phyloP scores from a whole-genome alignment of 345 rosid species.

The Chamaenerion angustifolium region DNA sequence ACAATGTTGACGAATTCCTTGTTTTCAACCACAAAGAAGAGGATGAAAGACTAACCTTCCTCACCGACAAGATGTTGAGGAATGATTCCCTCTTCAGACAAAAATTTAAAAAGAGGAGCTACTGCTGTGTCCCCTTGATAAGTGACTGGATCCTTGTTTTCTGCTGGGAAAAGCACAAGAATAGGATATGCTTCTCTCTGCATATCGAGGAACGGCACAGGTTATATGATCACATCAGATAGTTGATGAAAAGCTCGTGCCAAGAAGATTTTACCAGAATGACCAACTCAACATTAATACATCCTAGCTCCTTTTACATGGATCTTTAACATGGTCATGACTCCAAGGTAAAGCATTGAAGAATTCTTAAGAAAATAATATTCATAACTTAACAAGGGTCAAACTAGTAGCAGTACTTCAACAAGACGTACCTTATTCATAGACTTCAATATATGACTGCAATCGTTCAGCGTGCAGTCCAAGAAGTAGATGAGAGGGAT shows the following conservation, averaged over 20 bases:
- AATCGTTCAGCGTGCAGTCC: slow-evolving; percentile 90
- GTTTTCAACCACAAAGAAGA: too few relatives aligned
- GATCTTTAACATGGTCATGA: too few relatives aligned
- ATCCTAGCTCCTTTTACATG: too few relatives aligned
- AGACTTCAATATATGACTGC: slow-evolving; percentile 59
- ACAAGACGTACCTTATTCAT: slow-evolving; percentile 38
- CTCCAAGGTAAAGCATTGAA: too few relatives aligned
- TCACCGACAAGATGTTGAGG: slow-evolving; percentile 35
- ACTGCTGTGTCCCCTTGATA: slow-evolving; percentile 65
- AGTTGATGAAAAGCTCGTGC: neutral
- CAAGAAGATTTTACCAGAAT: too few relatives aligned
- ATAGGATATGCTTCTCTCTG: slow-evolving; percentile 86
- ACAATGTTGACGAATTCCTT: too few relatives aligned
- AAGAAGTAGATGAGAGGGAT: slow-evolving; percentile 59
- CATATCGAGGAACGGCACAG: slow-evolving; percentile 7
- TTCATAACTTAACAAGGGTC: neutral
- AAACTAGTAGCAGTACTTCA: slow-evolving; percentile 5
- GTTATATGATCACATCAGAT: neutral
- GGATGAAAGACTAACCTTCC: slow-evolving; percentile 29
- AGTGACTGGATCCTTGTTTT: slow-evolving; percentile 33
- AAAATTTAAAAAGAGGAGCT: slow-evolving; percentile 51
- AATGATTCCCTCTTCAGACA: slow-evolving; percentile 46
- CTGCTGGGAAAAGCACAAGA: slow-evolving; percentile 69
- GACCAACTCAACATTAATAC: too few relatives aligned
- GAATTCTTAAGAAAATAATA: too few relatives aligned